These are phyloP conservation scores for Sechiopsis laciniata DNA, from an alignment of 306 rosid species.

Conservation along the genomic window DNA sequence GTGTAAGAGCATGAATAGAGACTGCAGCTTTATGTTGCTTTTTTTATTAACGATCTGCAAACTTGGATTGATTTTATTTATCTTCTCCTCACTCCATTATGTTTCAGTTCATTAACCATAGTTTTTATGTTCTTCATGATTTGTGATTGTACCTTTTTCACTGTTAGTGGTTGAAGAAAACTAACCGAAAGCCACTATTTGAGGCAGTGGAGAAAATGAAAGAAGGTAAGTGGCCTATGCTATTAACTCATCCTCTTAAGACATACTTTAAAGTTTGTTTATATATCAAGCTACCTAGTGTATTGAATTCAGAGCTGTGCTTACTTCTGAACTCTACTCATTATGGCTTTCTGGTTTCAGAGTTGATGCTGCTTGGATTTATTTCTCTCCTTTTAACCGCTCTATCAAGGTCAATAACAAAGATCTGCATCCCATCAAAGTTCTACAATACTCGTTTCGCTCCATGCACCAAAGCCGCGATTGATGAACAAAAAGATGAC, in stretches of 20 bases:
- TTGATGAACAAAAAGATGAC: constrained; percentile 49
- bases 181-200: constrained; percentile 83
- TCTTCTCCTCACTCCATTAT: not conserved
- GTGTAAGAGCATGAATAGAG: not conserved
- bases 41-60: not conserved
- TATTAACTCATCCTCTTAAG: not conserved
- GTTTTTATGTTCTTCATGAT: constrained; percentile 4
- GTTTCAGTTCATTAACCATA: not conserved
- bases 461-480: constrained; percentile 70
- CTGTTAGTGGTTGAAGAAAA: constrained; percentile 77
- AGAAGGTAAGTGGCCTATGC: constrained; percentile 54
- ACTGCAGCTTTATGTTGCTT: not conserved
- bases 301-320: not conserved
- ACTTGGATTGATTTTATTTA: not conserved
- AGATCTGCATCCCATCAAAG: constrained; percentile 82
- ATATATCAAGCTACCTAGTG: not conserved
- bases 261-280: not conserved
- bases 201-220: constrained; percentile 97
- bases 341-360: constrained; percentile 40
- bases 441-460: constrained; percentile 64
- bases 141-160: constrained; percentile 19
- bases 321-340: constrained; percentile 4
- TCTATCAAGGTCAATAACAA: constrained; percentile 74
- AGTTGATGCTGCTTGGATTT: constrained; percentile 97
- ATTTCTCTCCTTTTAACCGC: constrained; percentile 94